Conservation (phyloP, 2,329 filamentous ascomycete genomes). For the Mycosphaerella sp. region DNA sequence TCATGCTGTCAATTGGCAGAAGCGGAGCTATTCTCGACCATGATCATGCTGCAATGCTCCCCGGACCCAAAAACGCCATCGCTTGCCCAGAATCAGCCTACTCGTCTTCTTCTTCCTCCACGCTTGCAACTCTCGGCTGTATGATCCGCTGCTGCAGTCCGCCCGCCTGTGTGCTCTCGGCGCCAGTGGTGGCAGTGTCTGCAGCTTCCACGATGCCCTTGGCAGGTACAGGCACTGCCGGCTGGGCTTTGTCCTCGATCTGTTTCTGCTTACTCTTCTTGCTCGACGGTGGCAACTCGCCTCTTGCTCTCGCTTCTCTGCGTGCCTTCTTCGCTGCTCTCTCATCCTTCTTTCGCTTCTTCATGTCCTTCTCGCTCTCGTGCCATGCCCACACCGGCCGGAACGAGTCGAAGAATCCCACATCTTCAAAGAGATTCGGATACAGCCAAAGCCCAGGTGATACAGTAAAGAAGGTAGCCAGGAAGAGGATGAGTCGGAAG, state of each 20-base stretch:
- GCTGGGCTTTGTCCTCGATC: slow-evolving; percentile 12
- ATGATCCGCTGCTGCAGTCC: slow-evolving; percentile 25
- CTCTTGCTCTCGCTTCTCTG: slow-evolving; percentile 28
- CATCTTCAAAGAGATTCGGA: slow-evolving; percentile 96
- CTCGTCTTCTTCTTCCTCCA: slow-evolving; percentile 27
- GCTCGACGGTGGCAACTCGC: slow-evolving; percentile 15
- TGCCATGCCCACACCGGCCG: slow-evolving; percentile 97
- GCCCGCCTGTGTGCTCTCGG: slow-evolving; percentile 16
- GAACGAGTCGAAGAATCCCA: slow-evolving; percentile 97
- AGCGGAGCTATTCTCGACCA: not conserved
- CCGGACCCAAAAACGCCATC: slow-evolving; percentile 13
- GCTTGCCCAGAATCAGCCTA: slow-evolving; percentile 13
- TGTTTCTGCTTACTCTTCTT: slow-evolving; percentile 18
- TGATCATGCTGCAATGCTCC: not conserved
- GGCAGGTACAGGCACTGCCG: slow-evolving; percentile 9
- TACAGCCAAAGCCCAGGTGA: slow-evolving; percentile 95
- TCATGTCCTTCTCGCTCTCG: slow-evolving; percentile 41
- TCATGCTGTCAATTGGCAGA: not conserved
- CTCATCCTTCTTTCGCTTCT: slow-evolving; percentile 36
- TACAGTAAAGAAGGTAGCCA: slow-evolving; percentile 76
- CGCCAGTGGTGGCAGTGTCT: slow-evolving; percentile 22
- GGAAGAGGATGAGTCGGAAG: slow-evolving; percentile 90
- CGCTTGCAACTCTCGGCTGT: slow-evolving; percentile 29
- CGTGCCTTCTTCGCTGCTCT: slow-evolving; percentile 29
- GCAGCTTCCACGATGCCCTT: slow-evolving; percentile 4